Conservation (phyloP, 805 yeast genomes). For the Myxozyma sirexii region DNA sequence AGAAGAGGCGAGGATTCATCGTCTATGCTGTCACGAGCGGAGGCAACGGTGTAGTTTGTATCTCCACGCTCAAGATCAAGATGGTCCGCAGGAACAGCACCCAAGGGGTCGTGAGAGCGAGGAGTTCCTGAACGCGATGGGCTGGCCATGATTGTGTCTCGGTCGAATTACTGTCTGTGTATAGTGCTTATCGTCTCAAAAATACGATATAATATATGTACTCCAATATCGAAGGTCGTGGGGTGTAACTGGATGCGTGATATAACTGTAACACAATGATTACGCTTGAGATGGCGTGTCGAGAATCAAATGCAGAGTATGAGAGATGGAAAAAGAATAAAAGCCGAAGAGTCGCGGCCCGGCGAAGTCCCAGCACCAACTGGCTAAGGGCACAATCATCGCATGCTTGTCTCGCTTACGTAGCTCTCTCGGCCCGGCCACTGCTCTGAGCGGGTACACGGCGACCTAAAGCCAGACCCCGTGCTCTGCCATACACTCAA, state of each 20-base stretch:
- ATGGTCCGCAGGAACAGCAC: slow-evolving; percentile 16
- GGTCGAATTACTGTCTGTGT: background rate
- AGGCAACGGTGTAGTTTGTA: slow-evolving; percentile 10
- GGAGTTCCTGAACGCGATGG: slow-evolving; percentile 1
- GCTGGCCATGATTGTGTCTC: background rate
- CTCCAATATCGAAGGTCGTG: no score
- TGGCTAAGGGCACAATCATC: background rate
- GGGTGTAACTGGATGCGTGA: no score
- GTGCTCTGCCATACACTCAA: no score
- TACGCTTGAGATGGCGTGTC: no score
- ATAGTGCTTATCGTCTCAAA: no score
- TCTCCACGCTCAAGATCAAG: slow-evolving; percentile 30
- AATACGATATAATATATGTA: no score
- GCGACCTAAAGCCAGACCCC: background rate
- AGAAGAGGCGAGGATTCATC: slow-evolving; percentile 27
- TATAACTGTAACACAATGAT: no score
- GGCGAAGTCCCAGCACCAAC: background rate
- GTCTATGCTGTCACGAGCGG: slow-evolving; percentile 20
- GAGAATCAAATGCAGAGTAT: background rate
- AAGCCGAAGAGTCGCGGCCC: background rate
- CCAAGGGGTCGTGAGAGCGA: slow-evolving; percentile 17
- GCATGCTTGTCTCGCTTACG: background rate
- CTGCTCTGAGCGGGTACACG: background rate
- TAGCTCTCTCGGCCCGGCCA: background rate
- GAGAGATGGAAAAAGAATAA: background rate